These are phyloP conservation scores for Rubia occidens DNA, from an alignment of 305 asterid genomes.

Conservation along the genomic window DNA sequence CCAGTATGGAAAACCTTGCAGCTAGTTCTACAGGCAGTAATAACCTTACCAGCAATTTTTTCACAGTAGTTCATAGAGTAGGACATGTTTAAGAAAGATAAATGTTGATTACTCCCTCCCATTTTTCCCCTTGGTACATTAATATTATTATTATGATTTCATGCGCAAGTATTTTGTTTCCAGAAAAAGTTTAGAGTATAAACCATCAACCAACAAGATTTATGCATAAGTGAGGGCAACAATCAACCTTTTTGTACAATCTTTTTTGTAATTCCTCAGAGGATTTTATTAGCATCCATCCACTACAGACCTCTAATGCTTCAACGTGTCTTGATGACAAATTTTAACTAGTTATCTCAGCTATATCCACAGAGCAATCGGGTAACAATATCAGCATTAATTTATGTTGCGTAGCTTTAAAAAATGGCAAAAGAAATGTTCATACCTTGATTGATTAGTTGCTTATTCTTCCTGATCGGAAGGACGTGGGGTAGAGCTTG, in stretches of 20 bases:
- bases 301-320: neutral
- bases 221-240: slow-evolving; percentile 1
- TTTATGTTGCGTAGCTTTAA: neutral
- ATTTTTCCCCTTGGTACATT: neutral
- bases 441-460: neutral
- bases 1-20: slow-evolving; percentile 26
- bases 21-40: slow-evolving; percentile 24
- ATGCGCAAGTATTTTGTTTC: neutral
- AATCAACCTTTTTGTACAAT: neutral
- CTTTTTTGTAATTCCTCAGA: neutral
- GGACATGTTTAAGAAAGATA: neutral
- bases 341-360: neutral
- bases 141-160: neutral
- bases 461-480: slow-evolving; percentile 1
- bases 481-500: neutral
- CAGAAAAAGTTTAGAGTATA: neutral
- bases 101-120: neutral
- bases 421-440: neutral
- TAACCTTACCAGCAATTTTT: slow-evolving; percentile 20
- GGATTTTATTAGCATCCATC: neutral
- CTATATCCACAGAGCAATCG: neutral
- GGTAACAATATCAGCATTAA: neutral
- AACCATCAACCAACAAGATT: slow-evolving; percentile 6
- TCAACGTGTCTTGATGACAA: slow-evolving; percentile 4
- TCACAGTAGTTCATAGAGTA: slow-evolving; percentile 13